These are phyloP conservation scores for Colletotrichum cuscutae DNA, from an alignment of 2,329 filamentous ascomycete genomes.

Conservation along the genomic window DNA sequence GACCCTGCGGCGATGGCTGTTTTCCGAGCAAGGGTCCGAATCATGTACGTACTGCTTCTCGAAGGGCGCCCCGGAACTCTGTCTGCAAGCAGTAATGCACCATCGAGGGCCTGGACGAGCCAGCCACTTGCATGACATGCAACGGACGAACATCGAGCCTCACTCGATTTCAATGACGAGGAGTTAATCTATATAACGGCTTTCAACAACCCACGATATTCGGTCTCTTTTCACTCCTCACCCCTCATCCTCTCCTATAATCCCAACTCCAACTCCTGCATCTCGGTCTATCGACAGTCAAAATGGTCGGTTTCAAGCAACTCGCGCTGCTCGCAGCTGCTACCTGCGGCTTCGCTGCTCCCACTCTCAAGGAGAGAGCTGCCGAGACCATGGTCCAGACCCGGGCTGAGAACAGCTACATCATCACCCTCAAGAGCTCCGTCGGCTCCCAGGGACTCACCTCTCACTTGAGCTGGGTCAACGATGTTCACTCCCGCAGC, in stretches of 20 bases:
- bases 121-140: not conserved
- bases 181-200: slow-evolving; percentile 13
- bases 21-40: not conserved
- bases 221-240: not conserved
- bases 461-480: slow-evolving; percentile 43
- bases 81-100: slow-evolving; percentile 3
- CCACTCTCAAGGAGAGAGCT: slow-evolving; percentile 13
- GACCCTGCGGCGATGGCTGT: not conserved
- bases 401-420: slow-evolving; percentile 52
- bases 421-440: slow-evolving; percentile 55
- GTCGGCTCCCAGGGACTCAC: slow-evolving; percentile 39
- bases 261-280: slow-evolving; percentile 9
- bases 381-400: slow-evolving; percentile 33
- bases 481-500: slow-evolving; percentile 44
- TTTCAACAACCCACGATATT: not conserved
- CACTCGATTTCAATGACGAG: not conserved
- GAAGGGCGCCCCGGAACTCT: not conserved
- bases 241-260: slow-evolving; percentile 11
- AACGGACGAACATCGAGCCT: not conserved
- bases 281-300: slow-evolving; percentile 13
- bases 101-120: not conserved
- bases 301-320: slow-evolving; percentile 35
- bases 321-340: slow-evolving; percentile 35
- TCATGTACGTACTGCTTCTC: slow-evolving; percentile 10
- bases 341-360: slow-evolving; percentile 30